A percentile compares a stretch with the other conserved stretches of the same genome.
Evolutionary conservation across 2,329 filamentous ascomycete genomes (phyloP).

Genomic region (Coniochaeta sp.): DNA sequence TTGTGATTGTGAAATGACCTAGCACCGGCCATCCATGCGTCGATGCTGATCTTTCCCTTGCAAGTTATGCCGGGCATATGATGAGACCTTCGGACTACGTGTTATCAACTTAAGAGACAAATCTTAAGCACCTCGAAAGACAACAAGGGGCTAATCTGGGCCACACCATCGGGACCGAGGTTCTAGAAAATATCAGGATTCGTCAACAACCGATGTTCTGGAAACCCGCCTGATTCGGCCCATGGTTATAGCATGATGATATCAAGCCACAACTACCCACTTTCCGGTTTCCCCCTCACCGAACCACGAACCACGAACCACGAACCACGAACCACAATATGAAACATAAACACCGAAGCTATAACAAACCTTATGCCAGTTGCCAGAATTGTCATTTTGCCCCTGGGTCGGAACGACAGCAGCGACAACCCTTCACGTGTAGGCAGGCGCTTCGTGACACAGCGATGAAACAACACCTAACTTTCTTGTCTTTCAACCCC

Average conservation of each 20-base stretch:
- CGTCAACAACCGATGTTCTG: not conserved
- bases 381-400: not conserved
- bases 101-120: not conserved
- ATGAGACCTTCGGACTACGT: not conserved
- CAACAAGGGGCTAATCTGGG: not conserved
- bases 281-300: not conserved
- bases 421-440: not conserved
- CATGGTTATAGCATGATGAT: not conserved
- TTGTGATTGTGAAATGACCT: not conserved
- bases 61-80: not conserved
- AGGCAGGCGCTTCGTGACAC: not conserved
- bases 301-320: not conserved
- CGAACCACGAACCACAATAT: not conserved
- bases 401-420: not conserved
- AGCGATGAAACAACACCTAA: slow-evolving; percentile 16
- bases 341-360: not conserved
- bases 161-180: not conserved
- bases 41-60: not conserved
- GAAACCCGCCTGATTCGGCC: not conserved
- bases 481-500: not conserved
- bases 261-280: not conserved
- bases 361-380: not conserved
- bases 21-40: not conserved
- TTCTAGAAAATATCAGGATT: not conserved
- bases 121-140: not conserved